phyloP scores from a whole-genome alignment of 2,329 filamentous ascomycete species.

The Fusarium transvaalense region DNA sequence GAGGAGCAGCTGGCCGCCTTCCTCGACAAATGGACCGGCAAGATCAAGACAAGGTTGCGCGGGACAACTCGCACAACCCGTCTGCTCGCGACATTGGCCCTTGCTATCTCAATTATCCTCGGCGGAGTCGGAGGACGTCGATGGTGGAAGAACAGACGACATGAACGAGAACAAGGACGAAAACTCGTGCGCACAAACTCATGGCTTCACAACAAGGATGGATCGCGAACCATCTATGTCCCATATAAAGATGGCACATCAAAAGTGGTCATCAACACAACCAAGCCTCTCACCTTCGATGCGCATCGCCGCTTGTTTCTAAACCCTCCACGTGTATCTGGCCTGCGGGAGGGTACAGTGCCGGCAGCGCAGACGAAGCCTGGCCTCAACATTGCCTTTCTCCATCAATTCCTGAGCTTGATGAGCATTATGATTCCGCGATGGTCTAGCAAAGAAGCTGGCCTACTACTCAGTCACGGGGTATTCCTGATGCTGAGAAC shows the following conservation, averaged over 20 bases:
- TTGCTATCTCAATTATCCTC: conserved; percentile 83
- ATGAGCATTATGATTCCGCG: conserved; percentile 98
- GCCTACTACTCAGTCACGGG: conserved; percentile 87
- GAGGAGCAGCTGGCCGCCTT: conserved; percentile 76
- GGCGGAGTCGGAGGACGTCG: conserved; percentile 82
- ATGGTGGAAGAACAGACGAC: conserved; percentile 79
- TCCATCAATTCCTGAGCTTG: conserved; percentile 95
- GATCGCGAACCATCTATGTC: conserved; percentile 93
- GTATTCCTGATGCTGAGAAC: conserved; percentile 91
- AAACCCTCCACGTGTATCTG: conserved; percentile 86
- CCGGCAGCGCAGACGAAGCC: conserved; percentile 93
- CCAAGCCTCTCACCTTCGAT: conserved; percentile 94
- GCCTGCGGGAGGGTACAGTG: conserved; percentile 78
- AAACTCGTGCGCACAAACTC: conserved; percentile 91
- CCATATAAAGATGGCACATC: conserved; percentile 89
- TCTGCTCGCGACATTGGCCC: conserved; percentile 79
- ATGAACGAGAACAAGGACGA: conserved; percentile 84
- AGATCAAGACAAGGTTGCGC: conserved; percentile 67
- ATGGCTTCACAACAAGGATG: conserved; percentile 92
- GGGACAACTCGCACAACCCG: conserved; percentile 77
- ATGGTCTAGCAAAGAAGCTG: conserved; percentile 96
- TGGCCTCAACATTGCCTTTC: conserved; percentile 92
- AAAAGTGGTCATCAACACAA: conserved; percentile 91
- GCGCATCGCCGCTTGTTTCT: conserved; percentile 94
- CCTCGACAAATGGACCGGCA: conserved; percentile 68